Evolutionary conservation across 495 filamentous ascomycete genomes (phyloP), one percentile per base, ranked within the genome.

Genomic region (Cairneyella variabilis): DNA sequence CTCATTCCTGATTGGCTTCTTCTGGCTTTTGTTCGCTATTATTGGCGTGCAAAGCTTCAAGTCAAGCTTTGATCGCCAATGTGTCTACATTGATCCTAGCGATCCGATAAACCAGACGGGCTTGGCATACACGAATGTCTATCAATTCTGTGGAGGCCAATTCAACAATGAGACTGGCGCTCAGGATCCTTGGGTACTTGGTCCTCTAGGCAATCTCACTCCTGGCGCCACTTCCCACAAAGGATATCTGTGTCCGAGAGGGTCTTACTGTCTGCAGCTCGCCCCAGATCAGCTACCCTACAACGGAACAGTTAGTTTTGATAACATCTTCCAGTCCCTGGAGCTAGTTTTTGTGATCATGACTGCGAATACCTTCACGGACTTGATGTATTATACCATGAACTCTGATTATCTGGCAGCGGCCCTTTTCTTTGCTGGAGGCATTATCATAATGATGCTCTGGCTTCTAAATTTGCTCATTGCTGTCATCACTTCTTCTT

Each of bases 331-430:
- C 7, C 83, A 96, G 48, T 95, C 91, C 2, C 69, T 97, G 25
- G 90, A 97, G 70, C 69, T 97, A 40, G 92, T 99, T n/a, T 99
- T 99, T 67, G 90, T 99, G 32, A 83, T 97, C 58, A 97, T 99
- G 90, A 95, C 88, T 59, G 89, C 90, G 14, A 99, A 99, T 69
- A 97, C 93, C 0, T 97, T 91, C 65, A 85, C 91, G 1, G 90
- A 97, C 63, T 69, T 99, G 26, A 86, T 99, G 66, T 97, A 99
- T 64, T 89, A 88, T 59, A 90, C 90, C 14, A 89, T 85, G 26
- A 83, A 95, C 64, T 95, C 86, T 51, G 93, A 99, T 60, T 97
- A 93, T 59, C 80, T 96, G 21, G 82, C 86, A 1, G 79, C 88
- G 3, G 89, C 91, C 7, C 69, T 93, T 6, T 95, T 91, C 70